These are phyloP conservation scores for Ceratocystis diversiconidia DNA, from an alignment of 2,329 filamentous ascomycete genomes.

Conservation along the genomic window DNA sequence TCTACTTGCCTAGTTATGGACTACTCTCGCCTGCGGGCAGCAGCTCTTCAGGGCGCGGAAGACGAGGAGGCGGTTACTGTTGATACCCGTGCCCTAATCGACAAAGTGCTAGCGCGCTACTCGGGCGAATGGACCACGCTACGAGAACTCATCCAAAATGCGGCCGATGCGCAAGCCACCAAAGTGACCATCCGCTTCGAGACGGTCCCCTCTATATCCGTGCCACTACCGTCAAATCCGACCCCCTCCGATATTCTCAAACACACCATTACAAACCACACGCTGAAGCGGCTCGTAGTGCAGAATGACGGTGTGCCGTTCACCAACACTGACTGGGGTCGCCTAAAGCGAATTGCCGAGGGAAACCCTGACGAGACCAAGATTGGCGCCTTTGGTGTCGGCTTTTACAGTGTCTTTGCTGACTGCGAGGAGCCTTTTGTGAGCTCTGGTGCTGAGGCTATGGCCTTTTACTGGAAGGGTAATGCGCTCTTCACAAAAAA, in stretches of 20 bases:
- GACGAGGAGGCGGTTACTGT: conserved; percentile 97
- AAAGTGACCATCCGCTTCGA: conserved; percentile 87
- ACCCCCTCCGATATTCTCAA: conserved; percentile 61
- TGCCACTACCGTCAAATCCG: conserved; percentile 53
- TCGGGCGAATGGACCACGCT: conserved; percentile 87
- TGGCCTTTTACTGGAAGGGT: conserved; percentile 99
- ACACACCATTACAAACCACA: conserved; percentile 73
- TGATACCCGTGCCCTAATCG: conserved; percentile 89
- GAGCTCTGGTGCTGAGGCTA: conserved; percentile 78
- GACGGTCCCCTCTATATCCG: conserved; percentile 65
- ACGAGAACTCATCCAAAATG: conserved; percentile 92
- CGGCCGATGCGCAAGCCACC: conserved; percentile 86
- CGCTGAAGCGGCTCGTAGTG: conserved; percentile 72
- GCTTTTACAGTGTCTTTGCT: conserved; percentile 96
- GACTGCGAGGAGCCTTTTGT: conserved; percentile 98
- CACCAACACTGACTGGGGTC: conserved; percentile 77
- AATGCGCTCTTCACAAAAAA: conserved; percentile 90
- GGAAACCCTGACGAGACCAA: conserved; percentile 98
- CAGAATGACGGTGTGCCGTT: conserved; percentile 87
- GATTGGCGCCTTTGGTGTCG: conserved; percentile 95
- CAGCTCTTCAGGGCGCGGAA: conserved; percentile 70
- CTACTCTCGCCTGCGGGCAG: conserved; percentile 64
- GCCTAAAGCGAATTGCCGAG: conserved; percentile 93
- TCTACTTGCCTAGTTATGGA: conserved; percentile 38
- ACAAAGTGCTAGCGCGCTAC: conserved; percentile 92